Percentiles rank a stretch among this genome's conserved stretches.
These are phyloP conservation scores for Lipomyces starkeyi DNA, from an alignment of 805 yeast genomes.

Conservation along the genomic window DNA sequence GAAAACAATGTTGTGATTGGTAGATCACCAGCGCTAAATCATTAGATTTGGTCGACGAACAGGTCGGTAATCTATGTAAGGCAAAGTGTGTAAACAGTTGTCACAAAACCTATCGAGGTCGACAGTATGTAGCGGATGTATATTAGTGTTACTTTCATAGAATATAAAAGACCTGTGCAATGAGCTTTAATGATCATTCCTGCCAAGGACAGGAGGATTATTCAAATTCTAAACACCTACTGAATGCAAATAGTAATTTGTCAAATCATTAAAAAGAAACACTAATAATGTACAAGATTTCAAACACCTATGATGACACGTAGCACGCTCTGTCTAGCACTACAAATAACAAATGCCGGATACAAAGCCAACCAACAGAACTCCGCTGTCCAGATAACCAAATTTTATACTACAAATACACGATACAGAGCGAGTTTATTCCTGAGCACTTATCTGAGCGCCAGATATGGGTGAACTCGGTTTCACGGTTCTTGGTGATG, in stretches of 20 bases:
- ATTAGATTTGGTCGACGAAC: neutral
- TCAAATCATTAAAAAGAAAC: neutral
- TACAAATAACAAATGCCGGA: neutral
- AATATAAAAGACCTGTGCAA: neutral
- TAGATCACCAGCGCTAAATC: slow-evolving; percentile 31
- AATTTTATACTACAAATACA: neutral
- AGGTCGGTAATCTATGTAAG: neutral
- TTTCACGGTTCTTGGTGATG: neutral
- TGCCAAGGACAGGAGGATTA: neutral
- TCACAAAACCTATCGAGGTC: neutral
- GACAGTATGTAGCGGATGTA: neutral
- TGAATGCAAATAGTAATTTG: neutral
- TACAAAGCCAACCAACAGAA: neutral
- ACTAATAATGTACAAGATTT: neutral
- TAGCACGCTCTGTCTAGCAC: neutral
- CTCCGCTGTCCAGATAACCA: neutral
- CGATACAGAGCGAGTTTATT: neutral
- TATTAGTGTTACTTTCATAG: slow-evolving; percentile 1
- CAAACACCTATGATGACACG: neutral
- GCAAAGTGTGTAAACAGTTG: neutral
- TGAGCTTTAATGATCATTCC: neutral
- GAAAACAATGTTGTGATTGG: slow-evolving; percentile 41
- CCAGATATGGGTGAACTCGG: neutral
- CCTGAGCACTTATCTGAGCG: neutral
- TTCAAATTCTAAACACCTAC: neutral